phyloP scores from a whole-genome alignment of 352 stramenopile genomes.

The Pythium utonaiense region DNA sequence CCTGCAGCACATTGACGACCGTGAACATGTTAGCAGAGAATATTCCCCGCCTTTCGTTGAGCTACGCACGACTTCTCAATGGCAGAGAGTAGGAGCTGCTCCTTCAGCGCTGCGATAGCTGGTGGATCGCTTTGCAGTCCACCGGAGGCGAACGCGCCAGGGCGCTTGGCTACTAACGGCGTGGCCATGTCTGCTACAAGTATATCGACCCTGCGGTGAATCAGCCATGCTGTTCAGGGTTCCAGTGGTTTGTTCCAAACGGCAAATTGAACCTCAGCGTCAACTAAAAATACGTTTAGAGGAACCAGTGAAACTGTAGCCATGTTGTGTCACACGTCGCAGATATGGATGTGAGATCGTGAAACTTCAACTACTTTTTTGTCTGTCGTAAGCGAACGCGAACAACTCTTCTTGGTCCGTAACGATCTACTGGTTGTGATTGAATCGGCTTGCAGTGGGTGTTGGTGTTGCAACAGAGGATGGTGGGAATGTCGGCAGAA shows the following conservation, averaged over 20 bases:
- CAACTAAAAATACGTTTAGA: neutral
- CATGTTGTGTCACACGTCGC: neutral
- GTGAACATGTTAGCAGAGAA: too few species aligned
- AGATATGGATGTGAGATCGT: too few species aligned
- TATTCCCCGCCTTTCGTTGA: neutral
- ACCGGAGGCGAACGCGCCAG: neutral
- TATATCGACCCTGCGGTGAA: too few species aligned
- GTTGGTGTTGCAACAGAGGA: neutral
- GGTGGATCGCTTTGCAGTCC: slow-evolving; percentile 12
- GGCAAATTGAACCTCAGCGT: neutral
- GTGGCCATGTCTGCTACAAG: neutral
- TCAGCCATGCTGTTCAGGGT: too few species aligned
- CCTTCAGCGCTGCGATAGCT: slow-evolving; percentile 24
- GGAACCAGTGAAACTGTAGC: too few species aligned
- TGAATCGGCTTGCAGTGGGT: neutral
- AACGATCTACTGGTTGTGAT: too few species aligned
- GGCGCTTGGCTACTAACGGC: neutral
- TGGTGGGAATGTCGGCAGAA: neutral
- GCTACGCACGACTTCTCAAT: slow-evolving; percentile 43
- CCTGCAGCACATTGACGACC: too few species aligned
- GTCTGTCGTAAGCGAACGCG: too few species aligned
- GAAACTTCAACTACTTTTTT: too few species aligned
- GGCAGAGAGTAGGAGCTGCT: slow-evolving; percentile 38
- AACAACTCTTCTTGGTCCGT: too few species aligned
- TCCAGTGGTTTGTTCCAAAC: neutral